Conservation (phyloP, 1,284 basidiomycete species). For the Microbotryomycetes sp. region DNA sequence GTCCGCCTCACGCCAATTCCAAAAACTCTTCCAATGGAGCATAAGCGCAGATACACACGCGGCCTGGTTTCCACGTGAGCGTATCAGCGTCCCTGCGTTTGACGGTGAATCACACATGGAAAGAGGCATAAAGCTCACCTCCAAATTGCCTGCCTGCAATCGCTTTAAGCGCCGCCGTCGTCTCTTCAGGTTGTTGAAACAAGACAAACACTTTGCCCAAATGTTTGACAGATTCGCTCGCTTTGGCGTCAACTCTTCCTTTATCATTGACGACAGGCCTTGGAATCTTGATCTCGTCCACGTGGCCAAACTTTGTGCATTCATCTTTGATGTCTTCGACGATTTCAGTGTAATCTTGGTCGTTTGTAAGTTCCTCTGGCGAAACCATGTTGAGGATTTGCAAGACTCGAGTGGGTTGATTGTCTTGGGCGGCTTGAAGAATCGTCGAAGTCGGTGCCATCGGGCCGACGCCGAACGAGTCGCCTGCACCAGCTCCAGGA, state of each 20-base stretch:
- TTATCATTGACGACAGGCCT: slow-evolving; percentile 57
- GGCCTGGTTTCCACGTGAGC: slow-evolving; percentile 20
- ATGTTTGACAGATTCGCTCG: slow-evolving; percentile 35
- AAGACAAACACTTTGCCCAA: slow-evolving; percentile 39
- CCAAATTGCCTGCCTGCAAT: slow-evolving; percentile 37
- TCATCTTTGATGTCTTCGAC: slow-evolving; percentile 93
- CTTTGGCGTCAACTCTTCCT: slow-evolving; percentile 35
- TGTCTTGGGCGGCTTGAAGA: slow-evolving; percentile 47
- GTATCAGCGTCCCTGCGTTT: neutral
- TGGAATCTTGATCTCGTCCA: slow-evolving; percentile 82
- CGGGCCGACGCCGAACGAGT: neutral
- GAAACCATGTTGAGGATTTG: slow-evolving; percentile 99
- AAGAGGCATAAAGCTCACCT: slow-evolving; percentile 7
- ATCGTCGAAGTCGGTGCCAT: slow-evolving; percentile 28
- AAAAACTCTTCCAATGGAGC: slow-evolving; percentile 33
- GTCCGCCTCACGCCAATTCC: slow-evolving; percentile 11
- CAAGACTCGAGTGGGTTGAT: slow-evolving; percentile 60
- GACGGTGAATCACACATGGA: neutral
- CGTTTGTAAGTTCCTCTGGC: slow-evolving; percentile 81
- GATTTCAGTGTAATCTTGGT: slow-evolving; percentile 87
- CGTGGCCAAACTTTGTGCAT: slow-evolving; percentile 69
- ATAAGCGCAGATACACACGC: slow-evolving; percentile 38
- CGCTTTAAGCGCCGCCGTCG: slow-evolving; percentile 35
- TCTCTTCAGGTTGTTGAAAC: slow-evolving; percentile 36
- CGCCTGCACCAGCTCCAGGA: slow-evolving; percentile 38